phyloP scores from a whole-genome alignment of 352 stramenopile genomes.

The Globisporangium mamillatum region DNA sequence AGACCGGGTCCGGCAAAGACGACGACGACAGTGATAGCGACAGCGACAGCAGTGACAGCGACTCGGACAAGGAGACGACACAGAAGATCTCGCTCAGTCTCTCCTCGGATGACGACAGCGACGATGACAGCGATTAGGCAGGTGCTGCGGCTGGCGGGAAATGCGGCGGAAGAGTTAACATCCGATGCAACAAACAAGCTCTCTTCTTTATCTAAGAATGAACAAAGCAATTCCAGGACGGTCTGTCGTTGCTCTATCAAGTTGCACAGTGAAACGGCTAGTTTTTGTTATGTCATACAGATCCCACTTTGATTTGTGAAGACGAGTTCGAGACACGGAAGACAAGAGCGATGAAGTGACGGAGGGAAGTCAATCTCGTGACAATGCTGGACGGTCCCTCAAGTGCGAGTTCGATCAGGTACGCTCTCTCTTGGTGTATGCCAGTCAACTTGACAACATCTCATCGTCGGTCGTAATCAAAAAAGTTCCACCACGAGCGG shows the following conservation, averaged over 20 bases:
- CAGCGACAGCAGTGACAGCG: constrained; percentile 56
- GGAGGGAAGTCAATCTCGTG: no score
- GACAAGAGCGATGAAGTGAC: neutral
- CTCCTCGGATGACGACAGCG: constrained; percentile 57
- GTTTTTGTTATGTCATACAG: neutral
- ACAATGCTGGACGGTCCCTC: no score
- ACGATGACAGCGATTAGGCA: constrained; percentile 35
- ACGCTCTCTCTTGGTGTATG: neutral
- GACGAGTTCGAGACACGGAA: neutral
- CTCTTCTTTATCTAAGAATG: neutral
- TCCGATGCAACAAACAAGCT: neutral
- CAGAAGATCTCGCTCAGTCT: constrained; percentile 77
- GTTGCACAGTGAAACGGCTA: neutral
- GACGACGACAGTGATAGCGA: constrained; percentile 41
- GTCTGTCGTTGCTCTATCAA: neutral
- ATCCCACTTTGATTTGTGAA: neutral
- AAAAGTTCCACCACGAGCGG: neutral
- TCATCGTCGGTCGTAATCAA: neutral
- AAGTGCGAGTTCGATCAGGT: neutral
- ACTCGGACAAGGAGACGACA: constrained; percentile 46
- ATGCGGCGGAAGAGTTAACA: neutral
- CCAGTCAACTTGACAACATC: neutral
- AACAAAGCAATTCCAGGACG: neutral
- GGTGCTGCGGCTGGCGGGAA: neutral
- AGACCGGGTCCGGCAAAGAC: constrained; percentile 26